Evolutionary conservation across 108 stramenopile species (phyloP).

Genomic region (Aurantiochytrium sp.): DNA sequence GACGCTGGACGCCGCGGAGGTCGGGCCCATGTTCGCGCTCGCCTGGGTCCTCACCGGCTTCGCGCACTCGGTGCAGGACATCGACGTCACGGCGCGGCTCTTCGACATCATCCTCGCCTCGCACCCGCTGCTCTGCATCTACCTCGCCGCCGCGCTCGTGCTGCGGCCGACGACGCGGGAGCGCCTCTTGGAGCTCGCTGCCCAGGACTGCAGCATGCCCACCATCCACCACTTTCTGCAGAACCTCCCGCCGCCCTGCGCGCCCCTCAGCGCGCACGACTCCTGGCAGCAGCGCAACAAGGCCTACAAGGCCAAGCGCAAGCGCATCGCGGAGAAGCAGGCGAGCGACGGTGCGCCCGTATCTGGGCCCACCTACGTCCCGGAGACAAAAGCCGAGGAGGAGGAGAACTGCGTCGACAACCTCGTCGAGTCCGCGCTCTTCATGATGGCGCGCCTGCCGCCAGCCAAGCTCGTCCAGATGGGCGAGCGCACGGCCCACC

Average conservation of each 20-base stretch:
- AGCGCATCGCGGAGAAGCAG: not conserved
- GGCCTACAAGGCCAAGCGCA: not conserved
- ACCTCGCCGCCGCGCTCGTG: constrained; percentile 27
- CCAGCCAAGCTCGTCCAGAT: not conserved
- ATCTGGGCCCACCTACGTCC: not conserved
- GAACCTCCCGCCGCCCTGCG: not conserved
- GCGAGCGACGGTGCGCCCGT: not conserved
- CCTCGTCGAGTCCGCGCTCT: not conserved
- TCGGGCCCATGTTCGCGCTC: not conserved
- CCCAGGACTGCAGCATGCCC: not conserved
- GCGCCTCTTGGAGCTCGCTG: not conserved
- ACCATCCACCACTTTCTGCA: constrained; percentile 19
- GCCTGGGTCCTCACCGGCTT: constrained; percentile 48
- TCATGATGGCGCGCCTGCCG: not conserved
- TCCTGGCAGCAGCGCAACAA: not conserved
- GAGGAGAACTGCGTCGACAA: not conserved
- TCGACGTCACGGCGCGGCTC: constrained; percentile 30
- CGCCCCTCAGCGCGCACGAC: not conserved
- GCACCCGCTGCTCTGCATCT: constrained; percentile 40
- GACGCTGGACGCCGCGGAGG: constrained; percentile 35
- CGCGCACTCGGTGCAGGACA: constrained; percentile 42
- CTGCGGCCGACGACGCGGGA: not conserved
- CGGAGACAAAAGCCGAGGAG: not conserved
- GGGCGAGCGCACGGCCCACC: not conserved
- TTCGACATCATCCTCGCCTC: constrained; percentile 40